phyloP scores from a whole-genome alignment of 2,329 filamentous ascomycete species.

The Ophiosphaerella narmari region DNA sequence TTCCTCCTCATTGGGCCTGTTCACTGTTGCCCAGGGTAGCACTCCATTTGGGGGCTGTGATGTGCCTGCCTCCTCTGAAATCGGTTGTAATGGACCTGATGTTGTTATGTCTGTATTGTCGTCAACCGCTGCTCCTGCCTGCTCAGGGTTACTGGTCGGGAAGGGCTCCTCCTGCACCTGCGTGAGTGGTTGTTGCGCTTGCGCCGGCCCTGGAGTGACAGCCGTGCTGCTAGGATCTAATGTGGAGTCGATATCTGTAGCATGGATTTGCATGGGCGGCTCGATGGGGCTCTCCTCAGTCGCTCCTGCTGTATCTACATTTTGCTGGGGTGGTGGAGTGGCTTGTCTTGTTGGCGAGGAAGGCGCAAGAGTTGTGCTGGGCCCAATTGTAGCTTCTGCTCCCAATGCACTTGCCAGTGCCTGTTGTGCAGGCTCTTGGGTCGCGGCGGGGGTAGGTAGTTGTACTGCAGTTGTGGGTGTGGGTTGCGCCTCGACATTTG shows the following conservation, averaged over 20 bases:
- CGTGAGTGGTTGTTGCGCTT: neutral
- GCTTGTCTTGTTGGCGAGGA: neutral
- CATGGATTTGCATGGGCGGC: neutral
- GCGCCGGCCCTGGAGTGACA: neutral
- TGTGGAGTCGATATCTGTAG: no score
- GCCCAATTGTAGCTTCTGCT: neutral
- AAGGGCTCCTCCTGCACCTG: neutral
- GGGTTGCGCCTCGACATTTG: slow-evolving; percentile 17
- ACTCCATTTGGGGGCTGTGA: slow-evolving; percentile 11
- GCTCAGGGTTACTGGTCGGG: neutral
- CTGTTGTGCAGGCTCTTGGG: slow-evolving; percentile 24
- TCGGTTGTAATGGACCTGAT: neutral
- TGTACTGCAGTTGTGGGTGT: slow-evolving; percentile 15
- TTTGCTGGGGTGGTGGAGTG: slow-evolving; percentile 8
- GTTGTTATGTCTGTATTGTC: neutral
- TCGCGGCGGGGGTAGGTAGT: slow-evolving; percentile 30
- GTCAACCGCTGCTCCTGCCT: neutral
- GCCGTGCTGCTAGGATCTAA: no score
- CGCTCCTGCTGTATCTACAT: slow-evolving; percentile 15
- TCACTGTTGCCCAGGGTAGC: slow-evolving; percentile 38
- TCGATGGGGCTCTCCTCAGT: slow-evolving; percentile 29
- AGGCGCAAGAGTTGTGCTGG: neutral
- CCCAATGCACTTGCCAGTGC: slow-evolving; percentile 4
- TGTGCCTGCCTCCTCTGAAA: slow-evolving; percentile 3
- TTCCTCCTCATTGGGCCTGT: slow-evolving; percentile 23